Evolutionary conservation across 2,329 filamentous ascomycete species (phyloP), one percentile per base, ranked within the genome.

Genomic region (Aspergillus fumigatus): DNA sequence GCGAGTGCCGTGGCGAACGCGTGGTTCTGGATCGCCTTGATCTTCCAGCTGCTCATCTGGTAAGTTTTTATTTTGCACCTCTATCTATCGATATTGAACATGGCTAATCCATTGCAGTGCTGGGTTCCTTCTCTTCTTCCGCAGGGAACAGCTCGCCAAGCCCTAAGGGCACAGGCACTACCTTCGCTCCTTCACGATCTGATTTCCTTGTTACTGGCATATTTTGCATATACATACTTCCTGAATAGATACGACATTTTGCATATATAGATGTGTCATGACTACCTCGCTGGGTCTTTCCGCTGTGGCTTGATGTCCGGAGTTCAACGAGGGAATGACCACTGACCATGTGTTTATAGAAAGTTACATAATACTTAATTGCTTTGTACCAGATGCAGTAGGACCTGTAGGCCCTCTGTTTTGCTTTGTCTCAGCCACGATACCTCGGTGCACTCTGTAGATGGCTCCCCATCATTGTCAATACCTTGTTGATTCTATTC

Each of bases 21-120:
- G 14, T 82, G 79, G 76, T 86, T 87, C 67, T 87, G 84, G 84
- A 73, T 86, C 54, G 82, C 79, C 52, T 65, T 88, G 45, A 51
- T 77, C 4, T 74, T 82, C 52, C 84, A 88, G 67, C 68, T 86
- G 50, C 68, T 78, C 14, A 78, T 88, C 58, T 85, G 73, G 82
- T 66, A 80, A 82, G 38, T 86, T 47, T 2, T 11, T 47, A 1
- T 11, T 21, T 8, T 17, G 5, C n/a, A 3, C 19, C 41, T 23
- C 6, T 14, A 74, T 74, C 59, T 52, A 8, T 17, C 54, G 7
- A 4, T 4, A 4, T 14, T 4, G 21, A 21, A 0, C 49, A 49
- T 58, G 17, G 43, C 47, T 38, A 21, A 53, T 4, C 5, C 10
- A 4, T 6, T 17, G n/a, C 54, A 74, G 71, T 62, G 70, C 62